A percentile compares a stretch with the other conserved stretches of the same genome.
Conservation (phyloP, 352 stramenopile genomes). For the Phytophthora gonapodyides region DNA sequence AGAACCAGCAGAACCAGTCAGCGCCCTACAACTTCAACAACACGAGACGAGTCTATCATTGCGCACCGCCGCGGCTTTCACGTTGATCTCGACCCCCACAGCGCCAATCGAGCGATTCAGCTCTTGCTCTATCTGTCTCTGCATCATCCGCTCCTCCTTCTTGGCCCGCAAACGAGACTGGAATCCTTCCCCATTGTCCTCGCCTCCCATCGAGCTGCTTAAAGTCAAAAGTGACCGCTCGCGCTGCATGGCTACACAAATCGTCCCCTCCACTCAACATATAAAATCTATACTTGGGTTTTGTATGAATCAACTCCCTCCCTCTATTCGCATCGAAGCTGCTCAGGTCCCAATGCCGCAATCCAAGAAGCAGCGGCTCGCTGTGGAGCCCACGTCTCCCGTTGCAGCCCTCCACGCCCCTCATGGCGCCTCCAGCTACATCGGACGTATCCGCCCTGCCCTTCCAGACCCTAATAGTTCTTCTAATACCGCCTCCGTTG, state of each 20-base stretch:
- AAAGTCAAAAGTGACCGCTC: constrained; percentile 11
- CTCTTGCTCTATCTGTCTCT: constrained; percentile 27
- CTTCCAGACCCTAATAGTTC: neutral
- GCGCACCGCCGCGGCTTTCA: constrained; percentile 11
- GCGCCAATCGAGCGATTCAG: constrained; percentile 2
- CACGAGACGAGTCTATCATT: neutral
- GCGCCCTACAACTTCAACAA: neutral
- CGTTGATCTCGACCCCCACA: constrained; percentile 8
- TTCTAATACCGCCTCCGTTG: neutral
- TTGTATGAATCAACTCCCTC: neutral
- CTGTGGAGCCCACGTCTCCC: neutral
- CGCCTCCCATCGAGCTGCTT: constrained; percentile 8
- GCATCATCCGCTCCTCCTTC: constrained; percentile 49
- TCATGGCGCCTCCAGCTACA: neutral
- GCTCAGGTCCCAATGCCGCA: constrained; percentile 1
- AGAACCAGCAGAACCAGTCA: neutral
- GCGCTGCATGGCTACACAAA: constrained; percentile 11
- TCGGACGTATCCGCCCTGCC: constrained; percentile 2
- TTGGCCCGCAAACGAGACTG: constrained; percentile 69
- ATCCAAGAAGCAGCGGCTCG: constrained; percentile 10
- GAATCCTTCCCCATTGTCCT: constrained; percentile 26
- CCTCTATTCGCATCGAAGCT: constrained; percentile 7
- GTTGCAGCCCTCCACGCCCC: neutral
- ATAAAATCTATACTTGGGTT: neutral
- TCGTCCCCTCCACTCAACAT: neutral